Evolutionary conservation across 1,284 basidiomycete genomes (phyloP), one percentile per base, ranked within the genome.

Genomic region (Leccinum griseonigrum): DNA sequence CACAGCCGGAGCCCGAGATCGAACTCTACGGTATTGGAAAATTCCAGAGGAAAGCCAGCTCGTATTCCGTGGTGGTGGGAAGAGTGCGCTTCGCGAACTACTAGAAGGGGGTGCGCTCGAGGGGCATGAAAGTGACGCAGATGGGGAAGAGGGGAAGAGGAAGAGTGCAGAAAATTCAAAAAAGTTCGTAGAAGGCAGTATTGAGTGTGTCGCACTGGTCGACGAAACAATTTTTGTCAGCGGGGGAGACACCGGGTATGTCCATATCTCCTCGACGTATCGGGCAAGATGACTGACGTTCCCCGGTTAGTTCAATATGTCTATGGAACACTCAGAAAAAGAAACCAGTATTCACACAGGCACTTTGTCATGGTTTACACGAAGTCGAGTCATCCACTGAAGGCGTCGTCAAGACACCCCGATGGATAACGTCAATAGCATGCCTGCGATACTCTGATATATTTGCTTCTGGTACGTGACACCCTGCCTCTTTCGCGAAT

Each of bases 291-390:
- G 38, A 5, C 55, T 59, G 46, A 66, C 16, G 22, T 5, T 32
- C 7, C 10, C 16, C 7, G 36, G 36, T 0, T 67, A 97, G 95
- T 1, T 91, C 94, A 5, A 89, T 99, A 70, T 91, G 87, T 65
- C 82, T 99, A 6, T 99, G 97, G 96, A 85, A 84, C 40, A 93
- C 88, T n/a, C 85, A 87, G 63, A 97, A 96, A 81, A 98, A 99
- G 82, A 99, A 99, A 77, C 94, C 97, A 0, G 79, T 97, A 56
- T 98, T 91, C 75, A 93, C 88, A 0, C 83, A 90, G 55, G 80
- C 90, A 5, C 79, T 97, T 48, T 92, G 94, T 1, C 97, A 99
- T 74, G 97, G 97, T 2, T 78, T 95, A 58, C 83, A 92, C 61
- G 84, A 90, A 71, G 80, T 82, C 16, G 74, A 81, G 6, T 91